Evolutionary conservation across 305 asterid species (phyloP).

Genomic region (Ilex paraguariensis): DNA sequence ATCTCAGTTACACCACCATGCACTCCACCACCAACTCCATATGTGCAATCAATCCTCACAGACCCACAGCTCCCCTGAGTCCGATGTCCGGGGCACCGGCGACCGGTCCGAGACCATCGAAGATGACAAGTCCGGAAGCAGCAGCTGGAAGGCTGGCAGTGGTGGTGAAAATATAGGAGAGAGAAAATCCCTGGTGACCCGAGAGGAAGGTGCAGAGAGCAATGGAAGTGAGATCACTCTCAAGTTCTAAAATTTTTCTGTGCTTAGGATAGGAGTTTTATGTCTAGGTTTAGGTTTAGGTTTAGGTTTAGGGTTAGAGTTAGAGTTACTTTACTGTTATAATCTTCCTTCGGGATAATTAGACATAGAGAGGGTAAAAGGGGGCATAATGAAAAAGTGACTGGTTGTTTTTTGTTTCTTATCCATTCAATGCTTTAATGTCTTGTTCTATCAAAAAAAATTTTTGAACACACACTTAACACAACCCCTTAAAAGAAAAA

Average conservation of each 20-base stretch:
- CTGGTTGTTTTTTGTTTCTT: background rate
- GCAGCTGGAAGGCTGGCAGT: slow-evolving; percentile 88
- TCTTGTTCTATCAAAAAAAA: background rate
- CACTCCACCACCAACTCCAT: slow-evolving; percentile 47
- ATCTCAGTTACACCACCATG: slow-evolving; percentile 36
- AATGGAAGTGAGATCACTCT: slow-evolving; percentile 37
- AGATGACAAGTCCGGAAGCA: slow-evolving; percentile 87
- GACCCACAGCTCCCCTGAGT: slow-evolving; percentile 53
- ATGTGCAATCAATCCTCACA: slow-evolving; percentile 46
- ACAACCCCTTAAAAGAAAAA: too few relatives aligned
- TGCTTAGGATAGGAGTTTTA: slow-evolving; percentile 7
- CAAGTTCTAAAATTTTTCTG: slow-evolving; percentile 33
- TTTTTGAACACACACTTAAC: too few relatives aligned
- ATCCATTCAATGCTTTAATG: background rate
- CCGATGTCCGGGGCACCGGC: slow-evolving; percentile 41
- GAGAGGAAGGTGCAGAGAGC: slow-evolving; percentile 32
- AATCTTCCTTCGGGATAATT: background rate
- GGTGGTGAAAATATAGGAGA: slow-evolving; percentile 53
- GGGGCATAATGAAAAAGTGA: slow-evolving; percentile 2
- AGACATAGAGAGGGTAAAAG: background rate
- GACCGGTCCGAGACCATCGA: slow-evolving; percentile 86
- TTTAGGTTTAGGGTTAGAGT: background rate
- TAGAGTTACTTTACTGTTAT: too few relatives aligned
- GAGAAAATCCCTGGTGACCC: slow-evolving; percentile 22
- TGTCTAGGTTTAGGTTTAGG: slow-evolving; percentile 13